Evolutionary conservation across 768 basidiomycete species (phyloP).

Genomic region (Amanita rimosa): DNA sequence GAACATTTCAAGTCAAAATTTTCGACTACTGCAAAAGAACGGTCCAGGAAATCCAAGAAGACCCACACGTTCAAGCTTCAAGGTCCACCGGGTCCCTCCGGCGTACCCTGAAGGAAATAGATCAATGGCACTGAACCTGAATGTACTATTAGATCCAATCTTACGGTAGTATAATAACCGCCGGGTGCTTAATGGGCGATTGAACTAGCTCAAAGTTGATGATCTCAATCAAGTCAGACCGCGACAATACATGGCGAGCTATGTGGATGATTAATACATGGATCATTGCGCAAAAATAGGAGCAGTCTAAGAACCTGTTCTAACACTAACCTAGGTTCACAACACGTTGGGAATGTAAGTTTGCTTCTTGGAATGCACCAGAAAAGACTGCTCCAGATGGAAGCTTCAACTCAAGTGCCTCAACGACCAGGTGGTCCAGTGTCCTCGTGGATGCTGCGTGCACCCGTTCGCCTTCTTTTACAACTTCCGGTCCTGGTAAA

Average conservation of each 20-base stretch:
- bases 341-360: neutral
- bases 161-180: conserved; percentile 1
- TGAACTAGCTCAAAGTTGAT: neutral
- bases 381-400: neutral
- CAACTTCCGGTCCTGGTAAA: neutral
- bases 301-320: neutral
- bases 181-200: neutral
- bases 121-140: neutral
- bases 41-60: neutral
- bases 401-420: neutral
- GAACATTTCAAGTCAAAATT: no score
- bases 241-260: neutral
- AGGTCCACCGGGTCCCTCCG: neutral
- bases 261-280: neutral
- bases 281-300: neutral
- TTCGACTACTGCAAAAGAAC: neutral
- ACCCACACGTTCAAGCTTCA: neutral
- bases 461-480: neutral
- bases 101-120: neutral
- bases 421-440: neutral
- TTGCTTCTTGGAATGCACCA: conserved; percentile 1
- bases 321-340: neutral
- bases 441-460: neutral
- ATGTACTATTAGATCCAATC: neutral
- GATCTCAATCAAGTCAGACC: neutral